phyloP scores from a whole-genome alignment of 148 eudicot species.

The Cornus controversa region DNA sequence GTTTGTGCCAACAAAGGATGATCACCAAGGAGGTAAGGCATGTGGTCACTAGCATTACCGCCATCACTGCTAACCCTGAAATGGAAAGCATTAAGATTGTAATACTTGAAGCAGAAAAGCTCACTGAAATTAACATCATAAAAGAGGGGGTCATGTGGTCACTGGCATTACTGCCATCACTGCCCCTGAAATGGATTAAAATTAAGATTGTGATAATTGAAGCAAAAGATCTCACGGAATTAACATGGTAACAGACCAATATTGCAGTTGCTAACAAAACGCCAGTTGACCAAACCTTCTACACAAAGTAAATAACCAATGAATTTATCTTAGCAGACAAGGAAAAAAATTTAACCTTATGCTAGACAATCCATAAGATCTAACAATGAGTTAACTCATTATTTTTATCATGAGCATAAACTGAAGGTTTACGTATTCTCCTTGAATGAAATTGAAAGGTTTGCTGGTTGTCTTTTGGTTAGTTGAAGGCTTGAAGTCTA shows the following conservation, averaged over 20 bases:
- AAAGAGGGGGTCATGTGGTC: slow-evolving; percentile 87
- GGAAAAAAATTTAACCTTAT: background rate
- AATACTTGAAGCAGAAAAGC: no score
- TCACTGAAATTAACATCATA: background rate
- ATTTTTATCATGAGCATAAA: background rate
- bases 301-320: background rate
- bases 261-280: background rate
- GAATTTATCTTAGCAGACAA: background rate
- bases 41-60: slow-evolving; percentile 93
- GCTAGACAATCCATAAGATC: background rate
- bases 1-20: slow-evolving; percentile 83
- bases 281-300: background rate
- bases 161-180: slow-evolving; percentile 94
- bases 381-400: background rate
- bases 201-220: background rate
- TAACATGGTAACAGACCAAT: background rate
- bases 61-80: slow-evolving; percentile 92
- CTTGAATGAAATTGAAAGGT: background rate
- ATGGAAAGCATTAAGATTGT: background rate
- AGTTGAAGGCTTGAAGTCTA: background rate
- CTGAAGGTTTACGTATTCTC: background rate
- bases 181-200: slow-evolving; percentile 61
- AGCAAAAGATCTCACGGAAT: background rate
- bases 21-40: slow-evolving; percentile 89
- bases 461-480: background rate